Evolutionary conservation across 441 rosid species (phyloP), one percentile per base, ranked within the genome.

Genomic region (Eruca vesicaria): DNA sequence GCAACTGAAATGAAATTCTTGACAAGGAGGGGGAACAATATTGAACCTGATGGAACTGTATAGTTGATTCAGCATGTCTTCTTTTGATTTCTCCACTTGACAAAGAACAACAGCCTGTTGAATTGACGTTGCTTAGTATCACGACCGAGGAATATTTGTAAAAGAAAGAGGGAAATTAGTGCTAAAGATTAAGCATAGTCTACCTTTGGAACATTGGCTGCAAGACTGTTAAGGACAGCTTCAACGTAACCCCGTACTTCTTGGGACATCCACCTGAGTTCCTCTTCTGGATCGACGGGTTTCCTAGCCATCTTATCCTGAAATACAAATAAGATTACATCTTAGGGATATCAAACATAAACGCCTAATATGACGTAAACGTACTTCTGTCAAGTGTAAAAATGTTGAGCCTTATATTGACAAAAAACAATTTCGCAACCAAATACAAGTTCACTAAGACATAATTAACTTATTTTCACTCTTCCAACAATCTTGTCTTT

Each of bases 171-270:
- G 69, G 73, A 6, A 12, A 9, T 48, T 48, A 16, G 32, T 72
- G 79, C 63, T 32, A 64, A 63, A 48, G 48, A 67, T 38, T 55
- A 66, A 43, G 56, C 71, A 63, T 48, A 63, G 48, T 71, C 79
- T 29, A 91, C 99, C 87, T 97, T 97, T 68, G 99, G 99, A 77
- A 97, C 97, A 82, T 97, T 97, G 75, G 99, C 99, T 66, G 94
- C 98, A 65, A 97, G 95, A 81, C 99, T 97, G 84, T 94, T 94
- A 65, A 97, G 98, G 86, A 97, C 99, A 53, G 99, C 99, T 88
- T 97, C 99, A 41, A 94, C 98, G 59, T 97, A 97, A 77, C 99
- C 98, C 4, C 99, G 99, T 11, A 97, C 98, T 90, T 97, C 99
- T 81, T 97, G 99, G 41, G 99, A 90, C 99, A 97, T 97, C 99